Conservation (phyloP, 176 grass and related monocot species). For the Musa itinerans region DNA sequence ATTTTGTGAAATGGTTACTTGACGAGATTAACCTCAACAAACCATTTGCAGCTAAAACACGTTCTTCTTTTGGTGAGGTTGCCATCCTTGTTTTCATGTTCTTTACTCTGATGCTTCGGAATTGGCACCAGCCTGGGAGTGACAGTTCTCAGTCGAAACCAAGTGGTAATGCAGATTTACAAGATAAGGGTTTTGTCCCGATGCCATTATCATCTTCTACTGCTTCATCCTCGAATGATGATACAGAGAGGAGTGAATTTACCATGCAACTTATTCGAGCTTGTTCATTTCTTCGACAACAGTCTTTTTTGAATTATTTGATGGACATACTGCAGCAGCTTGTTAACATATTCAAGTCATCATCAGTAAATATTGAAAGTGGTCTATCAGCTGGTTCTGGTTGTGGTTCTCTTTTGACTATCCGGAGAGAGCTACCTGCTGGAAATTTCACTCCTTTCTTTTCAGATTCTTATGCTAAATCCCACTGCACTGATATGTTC, state of each 20-base stretch:
- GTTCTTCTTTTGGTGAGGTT: conserved; percentile 80
- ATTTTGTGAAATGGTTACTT: conserved; percentile 88
- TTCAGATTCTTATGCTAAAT: conserved; percentile 95
- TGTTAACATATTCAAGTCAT: conserved; percentile 76
- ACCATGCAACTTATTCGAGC: conserved; percentile 72
- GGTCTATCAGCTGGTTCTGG: conserved; percentile 48
- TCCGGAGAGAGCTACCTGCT: conserved; percentile 80
- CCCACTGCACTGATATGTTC: conserved; percentile 86
- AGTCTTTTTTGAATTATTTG: conserved; percentile 84
- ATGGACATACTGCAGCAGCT: conserved; percentile 97
- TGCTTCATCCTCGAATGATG: conserved; percentile 39
- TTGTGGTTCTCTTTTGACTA: conserved; percentile 79
- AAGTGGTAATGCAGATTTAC: conserved; percentile 53
- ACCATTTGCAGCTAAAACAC: conserved; percentile 67
- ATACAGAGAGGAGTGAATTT: conserved; percentile 86
- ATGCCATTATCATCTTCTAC: conserved; percentile 33
- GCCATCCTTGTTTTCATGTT: conserved; percentile 98
- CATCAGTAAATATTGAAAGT: conserved; percentile 49
- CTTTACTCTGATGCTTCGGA: conserved; percentile 96
- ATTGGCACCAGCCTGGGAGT: conserved; percentile 89
- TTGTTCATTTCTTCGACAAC: conserved; percentile 80
- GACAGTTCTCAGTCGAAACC: conserved; percentile 55
- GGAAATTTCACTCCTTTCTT: conserved; percentile 97
- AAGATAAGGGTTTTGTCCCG: conserved; percentile 49
- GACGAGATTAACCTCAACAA: conserved; percentile 81